These are phyloP conservation scores for Angomonas ambiguus DNA, from an alignment of 208 protist genomes.

Conservation along the genomic window DNA sequence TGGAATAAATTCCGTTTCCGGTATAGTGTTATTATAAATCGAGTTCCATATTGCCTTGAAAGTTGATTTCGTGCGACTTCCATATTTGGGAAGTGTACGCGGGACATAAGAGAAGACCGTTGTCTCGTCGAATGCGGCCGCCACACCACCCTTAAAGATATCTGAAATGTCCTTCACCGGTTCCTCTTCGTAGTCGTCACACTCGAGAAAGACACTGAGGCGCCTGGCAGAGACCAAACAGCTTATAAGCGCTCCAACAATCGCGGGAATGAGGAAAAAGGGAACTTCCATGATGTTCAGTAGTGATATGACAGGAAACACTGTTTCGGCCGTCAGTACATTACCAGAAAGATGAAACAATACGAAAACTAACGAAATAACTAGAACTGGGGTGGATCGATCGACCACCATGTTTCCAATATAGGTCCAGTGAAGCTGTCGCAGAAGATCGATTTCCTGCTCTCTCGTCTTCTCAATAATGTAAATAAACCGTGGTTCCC, in stretches of 20 bases:
- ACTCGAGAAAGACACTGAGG: conserved; percentile 62
- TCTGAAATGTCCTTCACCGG: conserved; percentile 18
- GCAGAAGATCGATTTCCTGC: conserved; percentile 47
- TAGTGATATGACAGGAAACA: conserved; percentile 87
- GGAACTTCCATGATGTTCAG: conserved; percentile 89
- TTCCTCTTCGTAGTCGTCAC: conserved; percentile 19
- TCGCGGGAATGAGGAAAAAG: conserved; percentile 83
- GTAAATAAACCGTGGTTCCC: conserved; percentile 62
- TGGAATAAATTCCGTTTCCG: not conserved
- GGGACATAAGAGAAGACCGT: conserved; percentile 25
- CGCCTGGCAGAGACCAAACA: conserved; percentile 71
- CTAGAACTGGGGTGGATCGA: conserved; percentile 49
- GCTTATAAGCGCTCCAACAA: conserved; percentile 57
- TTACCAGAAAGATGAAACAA: conserved; percentile 48
- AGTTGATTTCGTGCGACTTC: not conserved
- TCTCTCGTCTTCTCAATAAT: conserved; percentile 35
- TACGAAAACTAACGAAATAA: conserved; percentile 51
- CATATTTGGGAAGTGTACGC: conserved; percentile 19
- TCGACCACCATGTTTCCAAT: conserved; percentile 55
- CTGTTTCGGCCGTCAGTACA: conserved; percentile 63
- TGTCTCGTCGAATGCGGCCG: conserved; percentile 25
- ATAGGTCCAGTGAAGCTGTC: conserved; percentile 26
- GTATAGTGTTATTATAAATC: not conserved
- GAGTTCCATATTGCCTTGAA: conserved; percentile 15
- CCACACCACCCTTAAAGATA: conserved; percentile 11